Base-by-base conservation (phyloP, 495 filamentous ascomycete genomes). In the Tuber magnatum region DNA sequence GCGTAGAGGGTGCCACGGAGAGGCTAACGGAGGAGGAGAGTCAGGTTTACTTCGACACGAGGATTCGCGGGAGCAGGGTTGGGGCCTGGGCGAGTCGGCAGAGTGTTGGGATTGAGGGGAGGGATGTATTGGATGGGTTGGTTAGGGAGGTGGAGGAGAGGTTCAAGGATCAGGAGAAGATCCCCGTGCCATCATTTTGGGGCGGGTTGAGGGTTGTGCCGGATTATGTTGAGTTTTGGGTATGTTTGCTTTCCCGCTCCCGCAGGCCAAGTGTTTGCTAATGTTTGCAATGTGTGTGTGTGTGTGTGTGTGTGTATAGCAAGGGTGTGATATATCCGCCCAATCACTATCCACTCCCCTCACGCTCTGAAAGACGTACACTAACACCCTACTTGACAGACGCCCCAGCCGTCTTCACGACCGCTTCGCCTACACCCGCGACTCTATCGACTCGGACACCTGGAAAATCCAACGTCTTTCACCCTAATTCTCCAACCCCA, bases 41-140 rank as follows among this genome's bases (percentile, higher is more conserved):
- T 75, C 92, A 96, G 85, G 83, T 90, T 46, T 97, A 99, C 85
- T 99, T 89, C 85, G 91, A 92, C 81, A 95, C 93, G 4, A 75
- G 80, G 65, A 79, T 81, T 56, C 79, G 81, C 35, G 81, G 92
- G 5, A 93, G 90, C 80, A 88, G 93, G 80, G 88, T 98, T 77
- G 96, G 95, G 9, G 95, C 92, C 18, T 98, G 95, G 95, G 93
- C 95, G 18, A 96, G 92, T 84, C 88, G 86, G 86, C 94, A 97
- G 88, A 94, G 92, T 81, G 84, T 87, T 76, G 92, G 92, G 56
- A 83, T 96, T 68, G 83, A 83, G 84, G 79, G 69, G 51, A 81
- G 81, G 70, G 74, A 73, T 18, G n/a, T 79, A 16, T 35, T 84
- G 44, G 80, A 79, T 42, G 80, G 83, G 71, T 82, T 85, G 76